Evolutionary conservation across 129 eudicot species (phyloP).

Genomic region (Apium graveolens): DNA sequence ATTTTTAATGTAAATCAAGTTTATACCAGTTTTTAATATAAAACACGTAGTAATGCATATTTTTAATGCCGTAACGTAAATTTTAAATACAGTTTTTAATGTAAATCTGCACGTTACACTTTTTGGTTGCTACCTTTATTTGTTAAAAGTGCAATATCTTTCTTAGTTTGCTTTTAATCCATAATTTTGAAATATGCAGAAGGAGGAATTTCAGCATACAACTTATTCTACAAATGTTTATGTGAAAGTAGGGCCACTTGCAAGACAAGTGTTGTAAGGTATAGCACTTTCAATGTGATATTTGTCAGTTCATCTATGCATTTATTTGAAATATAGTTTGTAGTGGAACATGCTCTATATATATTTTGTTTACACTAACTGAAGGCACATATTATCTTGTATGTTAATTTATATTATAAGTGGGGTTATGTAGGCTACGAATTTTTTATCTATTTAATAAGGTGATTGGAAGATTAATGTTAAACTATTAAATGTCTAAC

Average conservation of each 20-base stretch:
- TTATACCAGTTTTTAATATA: too few species aligned
- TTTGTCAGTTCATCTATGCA: background rate
- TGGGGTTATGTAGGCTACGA: background rate
- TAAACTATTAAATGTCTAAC: background rate
- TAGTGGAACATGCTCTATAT: background rate
- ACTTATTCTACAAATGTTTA: constrained; percentile 93
- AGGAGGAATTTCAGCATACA: constrained; percentile 93
- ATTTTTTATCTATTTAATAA: background rate
- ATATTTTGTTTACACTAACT: background rate
- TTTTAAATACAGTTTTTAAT: too few species aligned
- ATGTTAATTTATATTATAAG: background rate
- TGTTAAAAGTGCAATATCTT: background rate
- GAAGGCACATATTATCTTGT: background rate
- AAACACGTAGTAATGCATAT: too few species aligned
- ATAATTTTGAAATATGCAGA: constrained; percentile 34
- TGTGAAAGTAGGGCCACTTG: constrained; percentile 77
- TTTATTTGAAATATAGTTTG: background rate
- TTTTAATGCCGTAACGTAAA: too few species aligned
- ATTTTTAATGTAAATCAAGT: too few species aligned
- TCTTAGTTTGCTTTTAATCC: background rate
- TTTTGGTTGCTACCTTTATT: background rate
- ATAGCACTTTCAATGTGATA: constrained; percentile 7
- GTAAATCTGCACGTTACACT: background rate
- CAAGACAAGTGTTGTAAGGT: constrained; percentile 83
- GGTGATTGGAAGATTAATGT: background rate